A percentile compares a stretch with the other conserved stretches of the same genome.
Conservation (phyloP, 2,329 filamentous ascomycete genomes). For the Aspergillus persii region DNA sequence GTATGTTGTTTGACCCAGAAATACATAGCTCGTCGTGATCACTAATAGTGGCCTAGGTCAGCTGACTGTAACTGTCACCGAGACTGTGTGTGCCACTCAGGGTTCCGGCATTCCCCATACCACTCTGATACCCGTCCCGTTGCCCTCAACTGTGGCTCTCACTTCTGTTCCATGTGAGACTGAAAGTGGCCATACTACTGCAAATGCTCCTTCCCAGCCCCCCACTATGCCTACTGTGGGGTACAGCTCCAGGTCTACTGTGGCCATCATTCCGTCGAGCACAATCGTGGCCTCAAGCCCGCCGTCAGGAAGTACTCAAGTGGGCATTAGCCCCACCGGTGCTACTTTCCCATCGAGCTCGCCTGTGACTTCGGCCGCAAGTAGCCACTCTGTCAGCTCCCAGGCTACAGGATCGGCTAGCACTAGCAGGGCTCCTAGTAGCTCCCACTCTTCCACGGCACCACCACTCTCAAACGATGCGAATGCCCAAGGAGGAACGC, state of each 20-base stretch:
- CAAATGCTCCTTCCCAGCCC: background rate
- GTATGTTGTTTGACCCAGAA: background rate
- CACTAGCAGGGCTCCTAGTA: slow-evolving; percentile 2
- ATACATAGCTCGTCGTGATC: background rate
- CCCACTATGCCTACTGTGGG: background rate
- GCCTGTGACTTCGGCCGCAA: background rate
- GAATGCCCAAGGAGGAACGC: background rate
- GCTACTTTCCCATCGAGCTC: background rate
- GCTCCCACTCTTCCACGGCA: slow-evolving; percentile 1
- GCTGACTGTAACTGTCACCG: slow-evolving; percentile 23
- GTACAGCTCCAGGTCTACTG: background rate
- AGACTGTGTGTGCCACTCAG: slow-evolving; percentile 18
- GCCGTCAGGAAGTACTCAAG: background rate
- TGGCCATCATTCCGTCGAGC: background rate
- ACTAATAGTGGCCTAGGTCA: slow-evolving; percentile 1
- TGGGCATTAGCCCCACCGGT: background rate
- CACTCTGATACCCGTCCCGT: background rate
- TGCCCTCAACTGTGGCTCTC: background rate
- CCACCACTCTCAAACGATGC: slow-evolving; percentile 22
- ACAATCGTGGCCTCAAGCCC: background rate
- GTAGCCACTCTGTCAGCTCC: background rate
- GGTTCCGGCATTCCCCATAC: background rate
- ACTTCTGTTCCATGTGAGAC: background rate
- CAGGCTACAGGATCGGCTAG: background rate
- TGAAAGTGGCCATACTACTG: background rate